Conservation (phyloP, 225 moss, liverwort and hornwort genomes). For the Sphagnum tenellum region DNA sequence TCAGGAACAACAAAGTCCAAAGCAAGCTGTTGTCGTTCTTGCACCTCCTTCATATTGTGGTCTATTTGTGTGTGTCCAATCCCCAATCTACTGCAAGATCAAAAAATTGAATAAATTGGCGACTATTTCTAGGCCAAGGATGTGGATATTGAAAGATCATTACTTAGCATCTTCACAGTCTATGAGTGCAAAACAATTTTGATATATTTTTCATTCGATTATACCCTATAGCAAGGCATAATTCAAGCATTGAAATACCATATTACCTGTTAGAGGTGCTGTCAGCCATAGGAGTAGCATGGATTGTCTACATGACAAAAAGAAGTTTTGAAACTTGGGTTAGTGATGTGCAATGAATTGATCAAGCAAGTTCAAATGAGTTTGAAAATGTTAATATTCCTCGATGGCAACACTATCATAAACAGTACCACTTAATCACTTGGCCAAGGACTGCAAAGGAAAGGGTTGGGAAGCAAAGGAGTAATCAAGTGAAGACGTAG, state of each 20-base stretch:
- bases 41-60: background rate
- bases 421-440: too few relatives aligned
- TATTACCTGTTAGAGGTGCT: too few relatives aligned
- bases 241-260: background rate
- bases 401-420: too few relatives aligned
- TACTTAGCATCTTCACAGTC: background rate
- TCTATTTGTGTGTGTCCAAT: background rate
- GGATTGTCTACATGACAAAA: too few relatives aligned
- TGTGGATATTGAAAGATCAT: background rate
- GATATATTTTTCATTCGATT: background rate
- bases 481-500: too few relatives aligned
- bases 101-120: background rate
- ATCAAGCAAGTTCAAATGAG: too few relatives aligned
- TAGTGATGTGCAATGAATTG: too few relatives aligned
- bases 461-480: too few relatives aligned
- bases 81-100: background rate
- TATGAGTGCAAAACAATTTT: background rate
- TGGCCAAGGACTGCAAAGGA: too few relatives aligned
- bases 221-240: background rate
- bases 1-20: constrained; percentile 1
- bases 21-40: background rate
- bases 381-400: too few relatives aligned
- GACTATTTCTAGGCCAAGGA: background rate
- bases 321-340: too few relatives aligned
- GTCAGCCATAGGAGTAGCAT: too few relatives aligned